Percentiles rank a stretch among this genome's conserved stretches.
These are phyloP conservation scores for Acrocalymma vagum DNA, from an alignment of 2,329 filamentous ascomycete species.

Conservation along the genomic window DNA sequence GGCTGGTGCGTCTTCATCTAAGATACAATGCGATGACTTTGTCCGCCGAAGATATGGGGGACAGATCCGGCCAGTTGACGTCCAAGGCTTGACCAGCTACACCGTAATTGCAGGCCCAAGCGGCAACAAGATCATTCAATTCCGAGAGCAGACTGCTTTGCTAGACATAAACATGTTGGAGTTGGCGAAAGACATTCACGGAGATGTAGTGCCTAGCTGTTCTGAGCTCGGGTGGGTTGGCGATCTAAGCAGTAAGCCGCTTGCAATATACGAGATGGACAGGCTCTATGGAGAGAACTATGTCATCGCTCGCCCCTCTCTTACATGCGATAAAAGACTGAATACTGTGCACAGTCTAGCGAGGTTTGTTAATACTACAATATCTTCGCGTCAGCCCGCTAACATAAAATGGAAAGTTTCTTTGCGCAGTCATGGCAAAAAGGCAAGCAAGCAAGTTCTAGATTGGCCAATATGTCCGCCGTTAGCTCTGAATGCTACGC, in stretches of 20 bases:
- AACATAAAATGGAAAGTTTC: slow-evolving; percentile 5
- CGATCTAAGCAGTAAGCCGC: too few relatives aligned
- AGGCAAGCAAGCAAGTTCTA: slow-evolving; percentile 1
- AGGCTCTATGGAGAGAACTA: too few relatives aligned
- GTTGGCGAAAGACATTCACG: not conserved
- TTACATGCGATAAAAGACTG: too few relatives aligned
- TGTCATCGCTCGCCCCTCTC: too few relatives aligned
- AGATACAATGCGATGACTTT: slow-evolving; percentile 5
- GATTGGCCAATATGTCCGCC: slow-evolving; percentile 3
- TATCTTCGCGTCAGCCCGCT: slow-evolving; percentile 1
- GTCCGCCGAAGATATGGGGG: not conserved
- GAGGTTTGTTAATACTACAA: too few relatives aligned
- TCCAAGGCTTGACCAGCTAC: slow-evolving; percentile 5
- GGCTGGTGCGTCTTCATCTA: not conserved
- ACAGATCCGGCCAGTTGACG: not conserved
- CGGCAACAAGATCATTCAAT: slow-evolving; percentile 4
- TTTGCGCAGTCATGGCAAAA: slow-evolving; percentile 5
- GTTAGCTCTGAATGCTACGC: slow-evolving; percentile 1
- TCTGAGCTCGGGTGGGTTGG: too few relatives aligned
- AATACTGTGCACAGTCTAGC: too few relatives aligned
- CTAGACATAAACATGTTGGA: not conserved
- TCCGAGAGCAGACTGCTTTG: slow-evolving; percentile 4
- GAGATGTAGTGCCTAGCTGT: too few relatives aligned
- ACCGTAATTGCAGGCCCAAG: slow-evolving; percentile 3
- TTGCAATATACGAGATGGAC: too few relatives aligned